Evolutionary conservation across 1,139 yeast genomes (phyloP), one percentile per base, ranked within the genome.

Genomic region (Pichia cactophila): DNA sequence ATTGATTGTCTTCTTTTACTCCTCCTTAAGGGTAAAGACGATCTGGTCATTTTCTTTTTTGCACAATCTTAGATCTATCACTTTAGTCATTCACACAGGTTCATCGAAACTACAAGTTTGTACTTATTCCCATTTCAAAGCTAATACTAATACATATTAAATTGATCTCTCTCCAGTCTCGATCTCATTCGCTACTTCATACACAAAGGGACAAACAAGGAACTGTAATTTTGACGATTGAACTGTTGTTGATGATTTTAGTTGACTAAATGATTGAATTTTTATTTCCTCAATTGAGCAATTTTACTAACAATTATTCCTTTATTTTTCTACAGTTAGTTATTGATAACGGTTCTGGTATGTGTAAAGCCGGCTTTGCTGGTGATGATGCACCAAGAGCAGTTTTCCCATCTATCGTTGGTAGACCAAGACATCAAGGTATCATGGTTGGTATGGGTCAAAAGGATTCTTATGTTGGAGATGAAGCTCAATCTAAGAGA

Each of bases 301-400:
- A n/a, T 37, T n/a, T 23, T 51, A 51, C 53, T 52, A 50, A 52
- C 51, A 48, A 41, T 26, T 26, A 26, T 11, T 17, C 55, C 55
- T 38, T 17, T 33, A 28, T 37, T 43, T 43, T 28, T 45, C 28
- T 51, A 54, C 49, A 63, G 69, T 85, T 86, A 77, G 98, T 92
- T 79, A 92, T 92, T 77, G 98, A 92, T 74, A 92, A 92, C 78
- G 98, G 98, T 80, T 92, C 98, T 71, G 98, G 98, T 83, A 92
- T 92, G 97, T 92, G 97, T 84, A 92, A 92, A 75, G 97, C 97
- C 94, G 98, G 98, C 78, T 92, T 90, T 74, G 98, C 98, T 82
- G 98, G 98, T 79, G 98, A 92, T 72, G 98, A 92, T 78, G 97
- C 98, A 61, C 98, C 98, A 72, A 87, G 97, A 77, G 98, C 98